Evolutionary conservation across 2,329 filamentous ascomycete genomes (phyloP).

Genomic region (Fonsecaea multimorphosa): DNA sequence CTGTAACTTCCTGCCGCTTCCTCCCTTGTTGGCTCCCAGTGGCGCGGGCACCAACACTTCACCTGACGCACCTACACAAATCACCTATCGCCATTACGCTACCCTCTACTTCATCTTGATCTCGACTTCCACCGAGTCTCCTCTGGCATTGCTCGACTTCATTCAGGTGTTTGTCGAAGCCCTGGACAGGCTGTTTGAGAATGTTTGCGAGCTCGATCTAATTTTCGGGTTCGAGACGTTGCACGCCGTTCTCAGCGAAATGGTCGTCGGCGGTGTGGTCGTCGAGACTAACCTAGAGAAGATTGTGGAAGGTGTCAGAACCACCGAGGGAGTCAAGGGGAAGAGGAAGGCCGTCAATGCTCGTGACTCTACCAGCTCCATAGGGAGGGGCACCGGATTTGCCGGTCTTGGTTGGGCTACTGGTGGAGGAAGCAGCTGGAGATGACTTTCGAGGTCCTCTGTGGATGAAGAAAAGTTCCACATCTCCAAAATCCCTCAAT

Average conservation of each 20-base stretch:
- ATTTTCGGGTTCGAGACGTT: slow-evolving; percentile 99
- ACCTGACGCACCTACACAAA: slow-evolving; percentile 83
- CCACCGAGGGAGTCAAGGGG: slow-evolving; percentile 56
- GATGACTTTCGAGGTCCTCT: slow-evolving; percentile 18
- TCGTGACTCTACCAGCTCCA: slow-evolving; percentile 42
- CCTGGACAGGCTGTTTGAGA: slow-evolving; percentile 93
- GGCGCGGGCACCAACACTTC: slow-evolving; percentile 53
- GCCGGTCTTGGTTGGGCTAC: slow-evolving; percentile 38
- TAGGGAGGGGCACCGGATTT: slow-evolving; percentile 38
- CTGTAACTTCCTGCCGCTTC: slow-evolving; percentile 94
- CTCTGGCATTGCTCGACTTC: slow-evolving; percentile 90
- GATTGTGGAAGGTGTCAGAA: slow-evolving; percentile 81
- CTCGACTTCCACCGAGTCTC: slow-evolving; percentile 92
- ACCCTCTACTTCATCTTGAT: slow-evolving; percentile 99
- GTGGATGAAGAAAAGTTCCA: not conserved
- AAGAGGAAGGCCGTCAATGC: slow-evolving; percentile 54
- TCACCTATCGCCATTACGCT: slow-evolving; percentile 97
- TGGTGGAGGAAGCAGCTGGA: slow-evolving; percentile 39
- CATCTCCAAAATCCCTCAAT: not conserved
- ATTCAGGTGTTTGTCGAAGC: slow-evolving; percentile 99
- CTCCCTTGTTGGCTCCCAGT: slow-evolving; percentile 65
- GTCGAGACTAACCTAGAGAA: slow-evolving; percentile 59
- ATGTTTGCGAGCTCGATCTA: slow-evolving; percentile 96
- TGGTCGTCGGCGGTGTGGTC: slow-evolving; percentile 44
- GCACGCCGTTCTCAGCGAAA: slow-evolving; percentile 65